phyloP scores from a whole-genome alignment of 192 early-diverging fungal species.

The Backusella parvicylindrica region DNA sequence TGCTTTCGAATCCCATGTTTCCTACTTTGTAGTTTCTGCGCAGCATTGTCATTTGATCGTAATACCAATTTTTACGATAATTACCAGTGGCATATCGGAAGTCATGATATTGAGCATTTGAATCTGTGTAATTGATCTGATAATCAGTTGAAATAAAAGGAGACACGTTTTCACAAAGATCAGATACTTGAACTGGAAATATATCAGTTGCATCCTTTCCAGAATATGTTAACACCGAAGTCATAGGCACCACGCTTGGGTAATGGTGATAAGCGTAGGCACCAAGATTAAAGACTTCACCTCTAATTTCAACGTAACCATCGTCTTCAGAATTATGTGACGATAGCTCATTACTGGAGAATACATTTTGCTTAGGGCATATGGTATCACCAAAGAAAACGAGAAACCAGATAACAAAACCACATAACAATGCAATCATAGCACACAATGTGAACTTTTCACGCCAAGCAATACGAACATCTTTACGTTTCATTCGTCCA shows the following conservation, averaged over 20 bases:
- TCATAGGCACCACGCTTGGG: constrained; percentile 47
- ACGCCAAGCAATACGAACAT: constrained; percentile 91
- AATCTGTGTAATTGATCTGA: constrained; percentile 40
- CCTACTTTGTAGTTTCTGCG: constrained; percentile 63
- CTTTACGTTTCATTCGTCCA: constrained; percentile 76
- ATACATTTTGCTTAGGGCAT: constrained; percentile 74
- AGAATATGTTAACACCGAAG: constrained; percentile 52
- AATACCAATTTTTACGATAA: constrained; percentile 65
- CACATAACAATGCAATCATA: constrained; percentile 76
- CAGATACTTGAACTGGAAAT: constrained; percentile 73
- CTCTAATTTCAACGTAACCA: constrained; percentile 67
- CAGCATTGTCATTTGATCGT: constrained; percentile 55
- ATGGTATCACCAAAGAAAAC: constrained; percentile 67
- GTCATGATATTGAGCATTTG: constrained; percentile 63
- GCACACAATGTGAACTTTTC: constrained; percentile 93
- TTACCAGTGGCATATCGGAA: constrained; percentile 63
- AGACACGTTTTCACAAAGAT: constrained; percentile 55
- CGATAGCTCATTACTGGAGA: constrained; percentile 54
- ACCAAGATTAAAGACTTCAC: constrained; percentile 77
- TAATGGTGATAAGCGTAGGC: constrained; percentile 53
- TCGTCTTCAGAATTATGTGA: constrained; percentile 36
- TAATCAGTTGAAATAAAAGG: constrained; percentile 43
- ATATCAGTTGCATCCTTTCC: constrained; percentile 59
- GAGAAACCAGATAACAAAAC: constrained; percentile 81
- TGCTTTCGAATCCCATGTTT: constrained; percentile 56